These are phyloP conservation scores for Nicotiana tomentosiformis DNA, from an alignment of 257 asterid species.

Conservation along the genomic window DNA sequence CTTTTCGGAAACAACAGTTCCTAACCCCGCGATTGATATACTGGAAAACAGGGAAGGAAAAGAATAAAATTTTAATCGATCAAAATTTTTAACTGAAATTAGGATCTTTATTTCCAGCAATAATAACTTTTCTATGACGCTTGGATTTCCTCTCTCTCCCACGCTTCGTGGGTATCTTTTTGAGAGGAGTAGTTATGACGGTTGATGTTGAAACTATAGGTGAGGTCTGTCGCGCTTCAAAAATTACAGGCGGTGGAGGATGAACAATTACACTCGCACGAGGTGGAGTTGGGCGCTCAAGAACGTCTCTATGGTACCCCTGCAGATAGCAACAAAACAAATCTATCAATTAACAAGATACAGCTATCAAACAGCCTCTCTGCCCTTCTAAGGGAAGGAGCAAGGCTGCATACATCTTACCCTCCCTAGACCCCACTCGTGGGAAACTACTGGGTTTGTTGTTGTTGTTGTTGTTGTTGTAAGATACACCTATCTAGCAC, in stretches of 20 bases:
- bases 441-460: too few relatives aligned
- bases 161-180: conserved; percentile 39
- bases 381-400: too few relatives aligned
- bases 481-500: not conserved
- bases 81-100: not conserved
- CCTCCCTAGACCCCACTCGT: too few relatives aligned
- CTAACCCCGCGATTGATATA: conserved; percentile 7
- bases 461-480: too few relatives aligned
- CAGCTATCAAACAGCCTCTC: not conserved
- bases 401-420: too few relatives aligned
- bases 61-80: not conserved
- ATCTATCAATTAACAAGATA: not conserved
- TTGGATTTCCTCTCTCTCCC: conserved; percentile 54
- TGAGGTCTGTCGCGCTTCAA: conserved; percentile 9
- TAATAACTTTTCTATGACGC: conserved; percentile 60
- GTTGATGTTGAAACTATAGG: conserved; percentile 15
- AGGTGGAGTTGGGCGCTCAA: conserved; percentile 52
- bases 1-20: not conserved
- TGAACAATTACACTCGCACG: conserved; percentile 13
- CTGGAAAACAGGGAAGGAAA: conserved; percentile 12
- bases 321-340: conserved; percentile 13
- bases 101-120: conserved; percentile 35
- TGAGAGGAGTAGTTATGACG: conserved; percentile 7
- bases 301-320: conserved; percentile 87
- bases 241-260: conserved; percentile 40